Percentiles rank a stretch among this genome's conserved stretches.
These are phyloP conservation scores for Boeremia lycopersici DNA, from an alignment of 2,329 filamentous ascomycete species.

Conservation along the genomic window DNA sequence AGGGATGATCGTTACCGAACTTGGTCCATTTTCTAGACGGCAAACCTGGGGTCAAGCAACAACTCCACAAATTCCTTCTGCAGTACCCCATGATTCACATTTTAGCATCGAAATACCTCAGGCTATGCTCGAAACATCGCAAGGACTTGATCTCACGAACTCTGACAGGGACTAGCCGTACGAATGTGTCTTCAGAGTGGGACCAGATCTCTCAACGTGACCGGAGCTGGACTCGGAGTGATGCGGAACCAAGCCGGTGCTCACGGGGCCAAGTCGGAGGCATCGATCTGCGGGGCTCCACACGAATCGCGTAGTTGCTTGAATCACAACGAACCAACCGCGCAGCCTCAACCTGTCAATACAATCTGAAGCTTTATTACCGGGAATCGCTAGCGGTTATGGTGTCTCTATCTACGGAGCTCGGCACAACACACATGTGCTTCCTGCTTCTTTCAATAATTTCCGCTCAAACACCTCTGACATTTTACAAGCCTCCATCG, in stretches of 20 bases:
- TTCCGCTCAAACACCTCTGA: too few species aligned
- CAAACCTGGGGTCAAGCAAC: slow-evolving; percentile 23
- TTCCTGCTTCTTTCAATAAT: too few species aligned
- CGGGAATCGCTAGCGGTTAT: not conserved
- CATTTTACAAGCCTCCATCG: too few species aligned
- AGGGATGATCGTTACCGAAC: slow-evolving; percentile 22
- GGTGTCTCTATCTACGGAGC: not conserved
- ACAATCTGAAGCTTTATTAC: not conserved
- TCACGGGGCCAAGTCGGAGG: slow-evolving; percentile 5
- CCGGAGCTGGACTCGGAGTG: slow-evolving; percentile 1
- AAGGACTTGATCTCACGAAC: not conserved
- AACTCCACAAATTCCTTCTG: slow-evolving; percentile 2
- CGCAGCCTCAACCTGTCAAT: not conserved
- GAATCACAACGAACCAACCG: not conserved
- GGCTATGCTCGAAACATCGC: slow-evolving; percentile 4
- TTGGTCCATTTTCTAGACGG: not conserved
- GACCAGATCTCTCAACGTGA: not conserved
- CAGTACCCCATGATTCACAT: slow-evolving; percentile 20
- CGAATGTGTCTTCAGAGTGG: not conserved
- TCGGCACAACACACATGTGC: too few species aligned
- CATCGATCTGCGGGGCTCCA: not conserved
- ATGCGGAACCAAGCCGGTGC: slow-evolving; percentile 5
- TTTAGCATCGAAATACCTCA: not conserved
- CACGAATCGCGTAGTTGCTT: not conserved
- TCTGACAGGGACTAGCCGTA: not conserved